Conservation (phyloP, 2,329 filamentous ascomycete genomes). For the Penicillium fuscoglaucum region DNA sequence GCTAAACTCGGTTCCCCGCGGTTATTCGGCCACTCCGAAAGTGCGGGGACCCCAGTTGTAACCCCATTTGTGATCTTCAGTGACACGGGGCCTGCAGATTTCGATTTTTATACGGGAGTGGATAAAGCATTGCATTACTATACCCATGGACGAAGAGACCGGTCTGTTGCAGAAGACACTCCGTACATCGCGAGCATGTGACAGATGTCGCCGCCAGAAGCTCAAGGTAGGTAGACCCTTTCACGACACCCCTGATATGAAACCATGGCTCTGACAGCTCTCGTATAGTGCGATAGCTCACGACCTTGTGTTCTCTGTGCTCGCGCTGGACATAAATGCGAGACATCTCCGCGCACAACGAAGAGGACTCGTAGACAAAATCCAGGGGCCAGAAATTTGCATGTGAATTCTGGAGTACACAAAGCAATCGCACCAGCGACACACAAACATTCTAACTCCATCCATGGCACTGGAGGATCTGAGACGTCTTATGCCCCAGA, state of each 20-base stretch:
- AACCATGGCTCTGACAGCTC: neutral
- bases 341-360: conserved; percentile 13
- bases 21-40: neutral
- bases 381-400: neutral
- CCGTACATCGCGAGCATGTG: conserved; percentile 20
- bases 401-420: neutral
- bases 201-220: conserved; percentile 24
- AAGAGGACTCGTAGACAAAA: neutral
- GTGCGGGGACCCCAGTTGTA: conserved; percentile 5
- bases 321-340: conserved; percentile 19
- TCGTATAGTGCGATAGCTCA: conserved; percentile 51
- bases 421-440: conserved; percentile 6
- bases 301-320: conserved; percentile 40
- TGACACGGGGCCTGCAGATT: neutral
- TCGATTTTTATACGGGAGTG: neutral
- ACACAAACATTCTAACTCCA: too few species aligned
- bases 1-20: neutral
- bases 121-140: neutral
- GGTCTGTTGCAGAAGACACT: neutral
- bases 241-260: conserved; percentile 38
- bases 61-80: neutral
- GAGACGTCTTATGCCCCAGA: neutral
- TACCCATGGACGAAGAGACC: neutral
- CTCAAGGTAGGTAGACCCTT: conserved; percentile 35
- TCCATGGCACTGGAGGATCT: neutral